Evolutionary conservation across 2,329 filamentous ascomycete genomes (phyloP).

Genomic region (Nemania diffusa): DNA sequence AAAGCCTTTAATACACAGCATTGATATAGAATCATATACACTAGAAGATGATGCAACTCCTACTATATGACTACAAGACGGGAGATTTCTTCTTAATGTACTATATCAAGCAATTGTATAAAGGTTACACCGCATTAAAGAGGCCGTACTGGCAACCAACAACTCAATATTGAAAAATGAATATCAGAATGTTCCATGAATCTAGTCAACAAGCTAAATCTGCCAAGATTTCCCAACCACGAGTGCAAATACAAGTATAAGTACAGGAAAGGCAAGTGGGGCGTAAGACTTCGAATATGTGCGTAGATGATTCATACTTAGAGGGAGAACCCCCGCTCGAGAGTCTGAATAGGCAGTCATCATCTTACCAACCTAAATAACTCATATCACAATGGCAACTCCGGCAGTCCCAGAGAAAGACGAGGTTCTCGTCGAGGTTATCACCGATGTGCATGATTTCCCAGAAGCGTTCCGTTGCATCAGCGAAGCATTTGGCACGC

Average conservation of each 20-base stretch:
- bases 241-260: background rate
- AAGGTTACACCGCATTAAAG: background rate
- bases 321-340: conserved; percentile 8
- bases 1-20: too few species aligned
- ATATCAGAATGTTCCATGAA: background rate
- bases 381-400: conserved; percentile 14
- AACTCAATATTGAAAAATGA: background rate
- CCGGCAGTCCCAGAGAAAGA: conserved; percentile 17
- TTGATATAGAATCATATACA: too few species aligned
- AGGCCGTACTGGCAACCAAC: background rate
- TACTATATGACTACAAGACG: too few species aligned
- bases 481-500: conserved; percentile 59
- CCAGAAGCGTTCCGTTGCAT: conserved; percentile 46
- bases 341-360: background rate
- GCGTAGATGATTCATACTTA: conserved; percentile 3
- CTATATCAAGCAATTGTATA: too few species aligned
- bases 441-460: conserved; percentile 40
- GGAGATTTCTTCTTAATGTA: too few species aligned
- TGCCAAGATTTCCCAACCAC: background rate
- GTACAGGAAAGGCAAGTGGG: conserved; percentile 2
- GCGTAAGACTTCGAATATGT: background rate
- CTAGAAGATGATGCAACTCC: too few species aligned
- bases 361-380: background rate
- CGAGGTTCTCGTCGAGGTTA: conserved; percentile 41
- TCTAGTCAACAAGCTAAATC: background rate